Evolutionary conservation across 2,329 filamentous ascomycete species (phyloP), one percentile per base, ranked within the genome.

Genomic region (Venturia oleaginea): DNA sequence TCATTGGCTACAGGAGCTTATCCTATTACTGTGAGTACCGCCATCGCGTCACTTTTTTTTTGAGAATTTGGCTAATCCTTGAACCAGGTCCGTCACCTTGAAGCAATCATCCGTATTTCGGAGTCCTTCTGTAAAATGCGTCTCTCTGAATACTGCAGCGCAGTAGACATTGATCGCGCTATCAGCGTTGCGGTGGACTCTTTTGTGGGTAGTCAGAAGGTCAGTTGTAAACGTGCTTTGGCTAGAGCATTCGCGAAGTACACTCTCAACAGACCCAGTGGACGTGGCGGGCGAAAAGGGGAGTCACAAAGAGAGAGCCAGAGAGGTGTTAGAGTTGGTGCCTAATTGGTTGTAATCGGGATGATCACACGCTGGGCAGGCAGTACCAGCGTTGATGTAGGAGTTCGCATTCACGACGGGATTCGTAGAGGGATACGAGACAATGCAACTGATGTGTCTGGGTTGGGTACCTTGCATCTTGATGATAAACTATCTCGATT

Each of bases 61-160:
- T 24, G 4, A 3, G 22, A 27, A 17, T 30, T 57, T 37, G 30
- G 15, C 46, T 30, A 61, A 19, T 46, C 27, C 34, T 17, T 27
- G 8, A 11, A 22, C 27, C 68, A 96, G 92, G 91, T 97, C 68
- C 92, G 94, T 80, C 94, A 99, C 79, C 81, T 99, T 40, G 94
- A 99, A 83, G 93, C 93, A 67, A 97, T 97, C 72, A 95, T 99
- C 79, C 91, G 94, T 72, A 96, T 96, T 72, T 88, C 87, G 65
- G 94, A 99, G 76, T 80, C 92, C 0, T 99, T 99, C 79, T 95
- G 90, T 77, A 93, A 96, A 72, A 99, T 99, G 94, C 89, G 94
- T 17, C 81, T 99, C n/a, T 94, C 90, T 0, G 94, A 99, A 69
- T 97, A 96, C 80, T 96, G 93, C 76, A 88, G 89, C 6, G 79